phyloP scores from a whole-genome alignment of 2,329 filamentous ascomycete genomes.

The Trichoderma oligosporum region DNA sequence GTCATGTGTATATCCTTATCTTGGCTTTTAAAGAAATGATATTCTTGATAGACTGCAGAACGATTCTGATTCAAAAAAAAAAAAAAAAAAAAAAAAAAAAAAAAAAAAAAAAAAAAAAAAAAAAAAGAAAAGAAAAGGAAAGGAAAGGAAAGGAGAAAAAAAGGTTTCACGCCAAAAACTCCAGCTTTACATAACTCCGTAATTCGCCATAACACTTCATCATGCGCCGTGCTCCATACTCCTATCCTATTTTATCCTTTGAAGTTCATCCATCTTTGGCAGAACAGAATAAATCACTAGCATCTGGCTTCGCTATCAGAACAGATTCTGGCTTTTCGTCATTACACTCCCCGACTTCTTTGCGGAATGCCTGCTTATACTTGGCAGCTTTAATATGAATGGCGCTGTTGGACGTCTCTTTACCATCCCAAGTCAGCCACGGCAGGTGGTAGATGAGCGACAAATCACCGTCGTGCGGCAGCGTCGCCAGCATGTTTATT shows the following conservation, averaged over 20 bases:
- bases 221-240: slow-evolving; percentile 4
- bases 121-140: background rate
- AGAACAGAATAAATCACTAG: slow-evolving; percentile 64
- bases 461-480: slow-evolving; percentile 43
- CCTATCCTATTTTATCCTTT: no score
- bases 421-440: slow-evolving; percentile 62
- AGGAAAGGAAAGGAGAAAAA: background rate
- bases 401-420: slow-evolving; percentile 37
- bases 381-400: slow-evolving; percentile 44
- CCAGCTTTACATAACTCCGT: background rate
- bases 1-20: no score
- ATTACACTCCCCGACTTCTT: slow-evolving; percentile 63
- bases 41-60: no score
- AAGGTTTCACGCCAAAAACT: background rate
- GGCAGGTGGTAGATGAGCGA: slow-evolving; percentile 49
- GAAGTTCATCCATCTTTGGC: slow-evolving; percentile 28
- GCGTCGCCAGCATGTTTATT: slow-evolving; percentile 46
- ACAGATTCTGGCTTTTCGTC: slow-evolving; percentile 28
- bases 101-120: no score
- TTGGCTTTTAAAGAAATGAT: no score
- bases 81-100: background rate
- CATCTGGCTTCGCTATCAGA: slow-evolving; percentile 34
- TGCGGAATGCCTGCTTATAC: slow-evolving; percentile 58
- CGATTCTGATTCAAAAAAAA: no score
- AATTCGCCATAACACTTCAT: background rate